A percentile compares a stretch with the other conserved stretches of the same genome.
Conservation (phyloP, 108 stramenopile genomes). For the Craspedostauros australis region DNA sequence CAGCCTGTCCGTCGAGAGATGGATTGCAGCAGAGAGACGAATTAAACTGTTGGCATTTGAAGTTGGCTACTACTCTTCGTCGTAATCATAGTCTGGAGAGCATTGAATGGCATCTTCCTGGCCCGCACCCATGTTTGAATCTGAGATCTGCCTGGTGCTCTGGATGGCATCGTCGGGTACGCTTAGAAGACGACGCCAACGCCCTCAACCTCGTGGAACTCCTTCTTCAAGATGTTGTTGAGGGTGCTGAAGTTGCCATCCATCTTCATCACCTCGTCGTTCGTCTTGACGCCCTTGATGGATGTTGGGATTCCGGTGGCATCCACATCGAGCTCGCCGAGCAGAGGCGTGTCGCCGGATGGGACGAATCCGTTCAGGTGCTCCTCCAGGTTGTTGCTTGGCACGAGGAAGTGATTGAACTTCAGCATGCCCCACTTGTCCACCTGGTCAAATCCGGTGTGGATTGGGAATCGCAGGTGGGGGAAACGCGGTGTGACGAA, state of each 20-base stretch:
- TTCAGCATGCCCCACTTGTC: conserved; percentile 73
- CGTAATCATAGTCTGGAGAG: too few species aligned
- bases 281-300: conserved; percentile 58
- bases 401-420: conserved; percentile 67
- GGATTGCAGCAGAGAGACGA: too few species aligned
- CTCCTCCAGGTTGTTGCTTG: conserved; percentile 37
- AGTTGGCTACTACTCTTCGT: too few species aligned
- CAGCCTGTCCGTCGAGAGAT: too few species aligned
- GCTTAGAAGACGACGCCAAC: conserved; percentile 78
- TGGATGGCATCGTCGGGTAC: too few species aligned
- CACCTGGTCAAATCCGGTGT: conserved; percentile 83
- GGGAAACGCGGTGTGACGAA: conserved; percentile 85
- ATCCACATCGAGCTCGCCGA: conserved; percentile 58
- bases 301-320: conserved; percentile 63
- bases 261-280: conserved; percentile 62
- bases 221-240: conserved; percentile 64
- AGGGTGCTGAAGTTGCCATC: conserved; percentile 58
- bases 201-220: conserved; percentile 73
- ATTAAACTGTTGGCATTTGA: too few species aligned
- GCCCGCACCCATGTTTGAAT: too few species aligned
- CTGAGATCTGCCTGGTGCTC: too few species aligned
- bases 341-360: conserved; percentile 61
- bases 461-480: conserved; percentile 72
- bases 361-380: conserved; percentile 31
- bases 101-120: too few species aligned